These are phyloP conservation scores for Mycena amicta DNA, from an alignment of 768 basidiomycete genomes.

Conservation along the genomic window DNA sequence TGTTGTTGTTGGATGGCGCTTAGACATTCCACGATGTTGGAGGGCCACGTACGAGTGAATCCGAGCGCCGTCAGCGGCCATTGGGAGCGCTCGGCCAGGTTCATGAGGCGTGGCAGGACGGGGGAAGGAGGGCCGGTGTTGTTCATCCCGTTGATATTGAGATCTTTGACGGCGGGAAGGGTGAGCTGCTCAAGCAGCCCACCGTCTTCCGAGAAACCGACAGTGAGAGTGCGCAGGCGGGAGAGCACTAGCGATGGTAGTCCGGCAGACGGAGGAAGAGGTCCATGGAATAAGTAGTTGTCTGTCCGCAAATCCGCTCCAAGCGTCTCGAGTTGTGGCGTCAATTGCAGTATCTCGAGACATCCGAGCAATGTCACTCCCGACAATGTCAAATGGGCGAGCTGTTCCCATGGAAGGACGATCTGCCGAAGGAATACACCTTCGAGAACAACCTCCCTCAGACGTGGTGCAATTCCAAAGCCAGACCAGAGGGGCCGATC, in stretches of 20 bases:
- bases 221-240: not conserved
- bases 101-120: not conserved
- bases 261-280: not conserved
- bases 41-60: not conserved
- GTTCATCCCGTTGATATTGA: not conserved
- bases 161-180: not conserved
- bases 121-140: not conserved
- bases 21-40: not conserved
- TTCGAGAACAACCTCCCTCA: not conserved
- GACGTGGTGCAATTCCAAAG: not conserved
- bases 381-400: not conserved
- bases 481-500: not conserved
- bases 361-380: not conserved
- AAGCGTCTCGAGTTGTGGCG: not conserved
- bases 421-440: not conserved
- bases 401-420: not conserved
- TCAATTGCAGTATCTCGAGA: not conserved
- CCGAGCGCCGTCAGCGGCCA: not conserved
- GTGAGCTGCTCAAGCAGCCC: not conserved
- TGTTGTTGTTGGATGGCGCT: not conserved
- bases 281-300: not conserved
- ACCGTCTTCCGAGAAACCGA: not conserved
- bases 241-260: not conserved
- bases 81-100: not conserved
- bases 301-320: not conserved